Evolutionary conservation across 75 land plant genomes (phyloP), one percentile per base, ranked within the genome.

Genomic region (Larix kaempferi): DNA sequence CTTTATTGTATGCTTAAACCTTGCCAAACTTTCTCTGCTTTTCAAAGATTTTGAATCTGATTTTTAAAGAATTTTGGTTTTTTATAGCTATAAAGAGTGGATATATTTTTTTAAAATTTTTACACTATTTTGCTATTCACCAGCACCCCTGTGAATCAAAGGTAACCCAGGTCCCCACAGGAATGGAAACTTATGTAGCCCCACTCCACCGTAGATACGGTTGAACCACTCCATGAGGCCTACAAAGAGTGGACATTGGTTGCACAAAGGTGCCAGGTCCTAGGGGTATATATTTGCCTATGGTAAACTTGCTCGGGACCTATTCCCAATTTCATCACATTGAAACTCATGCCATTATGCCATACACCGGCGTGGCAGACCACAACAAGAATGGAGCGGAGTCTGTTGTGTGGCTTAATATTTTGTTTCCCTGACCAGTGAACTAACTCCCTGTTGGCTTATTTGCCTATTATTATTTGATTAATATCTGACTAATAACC

Each of bases 1-100:
- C 79, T 85, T 97, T 80, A 77, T 91, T 66, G 99, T 94, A 86
- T 79, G 87, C 19, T 56, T 55, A 49, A 74, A 74, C 44, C 23
- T 49, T 74, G 19, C 15, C 41, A 25, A 74, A 7, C 7, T 21
- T 72, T 72, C 4, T n/a, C 11, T 62, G 64, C 8, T 27, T 59
- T 69, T 1, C 21, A 19, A 35, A 69, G 44, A 1, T 6, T 3
- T 6, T 6, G 10, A 67, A 67, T 37, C 7, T 49, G 6, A 35
- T 64, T 29, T 29, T 66, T 26, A 0, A 62, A 2, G 25, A 3
- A 74, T 8, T 17, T 29, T 29, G 16, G 11, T 14, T 41, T 29
- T 69, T 69, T 14, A 11, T 41, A 8, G 22, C 21, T 69, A 29
- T 21, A 69, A 13, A 49, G 25, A 4, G 25, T 73, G 6, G 52